Conservation (phyloP, 352 stramenopile species). For the Globisporangium paroecandrum region DNA sequence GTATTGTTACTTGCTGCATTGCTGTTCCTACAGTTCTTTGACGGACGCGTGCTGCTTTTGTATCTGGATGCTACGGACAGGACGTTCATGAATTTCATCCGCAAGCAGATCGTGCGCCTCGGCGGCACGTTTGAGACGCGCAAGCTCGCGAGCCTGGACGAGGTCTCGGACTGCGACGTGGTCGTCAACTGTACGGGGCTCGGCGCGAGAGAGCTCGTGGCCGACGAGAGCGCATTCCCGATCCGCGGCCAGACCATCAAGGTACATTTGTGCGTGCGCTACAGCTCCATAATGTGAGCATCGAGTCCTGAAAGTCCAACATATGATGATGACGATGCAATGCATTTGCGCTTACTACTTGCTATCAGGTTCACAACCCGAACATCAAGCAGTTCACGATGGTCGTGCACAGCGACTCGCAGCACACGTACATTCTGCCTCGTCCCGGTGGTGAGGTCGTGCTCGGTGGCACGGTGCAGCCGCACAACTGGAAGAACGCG, state of each 20-base stretch:
- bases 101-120: conserved; percentile 35
- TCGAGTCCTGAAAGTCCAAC: not conserved
- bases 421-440: conserved; percentile 70
- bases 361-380: conserved; percentile 38
- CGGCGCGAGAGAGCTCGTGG: conserved; percentile 38
- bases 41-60: not conserved
- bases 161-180: conserved; percentile 38
- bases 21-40: conserved; percentile 3
- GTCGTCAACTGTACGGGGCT: conserved; percentile 66
- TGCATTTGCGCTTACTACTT: not conserved
- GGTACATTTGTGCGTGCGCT: conserved; percentile 13
- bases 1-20: too few species aligned
- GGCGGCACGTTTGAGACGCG: conserved; percentile 55
- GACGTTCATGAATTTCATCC: conserved; percentile 48
- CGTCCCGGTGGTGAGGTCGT: conserved; percentile 57
- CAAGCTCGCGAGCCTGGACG: conserved; percentile 29
- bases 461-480: conserved; percentile 60
- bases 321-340: not conserved
- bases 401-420: conserved; percentile 34
- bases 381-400: conserved; percentile 49
- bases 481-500: conserved; percentile 44
- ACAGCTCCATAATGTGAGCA: not conserved
- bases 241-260: conserved; percentile 65
- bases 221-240: conserved; percentile 41
- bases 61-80: conserved; percentile 18